These are phyloP conservation scores for Noccaea bulbosa DNA, from an alignment of 345 rosid species.

Conservation along the genomic window DNA sequence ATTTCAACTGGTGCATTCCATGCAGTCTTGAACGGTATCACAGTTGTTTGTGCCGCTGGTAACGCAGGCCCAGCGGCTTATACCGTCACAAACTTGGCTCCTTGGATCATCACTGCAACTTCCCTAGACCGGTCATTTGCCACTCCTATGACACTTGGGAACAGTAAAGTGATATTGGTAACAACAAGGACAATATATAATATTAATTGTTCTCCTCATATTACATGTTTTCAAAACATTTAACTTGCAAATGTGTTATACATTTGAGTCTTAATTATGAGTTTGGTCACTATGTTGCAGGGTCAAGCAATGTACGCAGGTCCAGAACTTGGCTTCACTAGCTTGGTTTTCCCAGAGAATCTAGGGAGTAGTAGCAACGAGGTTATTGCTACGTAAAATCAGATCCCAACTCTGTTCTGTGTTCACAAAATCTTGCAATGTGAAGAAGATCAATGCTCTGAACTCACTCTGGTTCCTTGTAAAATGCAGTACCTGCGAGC, in stretches of 20 bases:
- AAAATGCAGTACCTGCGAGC: constrained; percentile 34
- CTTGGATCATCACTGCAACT: constrained; percentile 58
- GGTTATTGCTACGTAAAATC: constrained; percentile 22
- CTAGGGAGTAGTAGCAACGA: constrained; percentile 34
- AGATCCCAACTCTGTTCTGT: not conserved
- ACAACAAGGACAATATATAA: not conserved
- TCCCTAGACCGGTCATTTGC: constrained; percentile 58
- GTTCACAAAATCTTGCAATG: not conserved
- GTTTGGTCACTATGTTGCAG: constrained; percentile 10
- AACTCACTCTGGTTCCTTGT: not conserved
- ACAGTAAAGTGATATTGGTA: constrained; percentile 46
- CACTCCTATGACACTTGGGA: constrained; percentile 46
- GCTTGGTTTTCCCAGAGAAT: constrained; percentile 49
- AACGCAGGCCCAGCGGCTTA: constrained; percentile 49
- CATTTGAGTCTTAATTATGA: not conserved
- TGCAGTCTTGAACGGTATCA: constrained; percentile 50
- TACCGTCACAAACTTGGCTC: constrained; percentile 53
- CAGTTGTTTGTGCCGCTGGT: constrained; percentile 47
- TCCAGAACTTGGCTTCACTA: constrained; percentile 43
- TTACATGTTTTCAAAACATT: not conserved
- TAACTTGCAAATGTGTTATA: not conserved
- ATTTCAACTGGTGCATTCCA: constrained; percentile 53
- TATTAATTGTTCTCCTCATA: too few species aligned
- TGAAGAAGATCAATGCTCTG: not conserved
- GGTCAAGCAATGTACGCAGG: constrained; percentile 47